Conservation (phyloP, 176 grass and related monocot species). For the Dactylis glomerata region DNA sequence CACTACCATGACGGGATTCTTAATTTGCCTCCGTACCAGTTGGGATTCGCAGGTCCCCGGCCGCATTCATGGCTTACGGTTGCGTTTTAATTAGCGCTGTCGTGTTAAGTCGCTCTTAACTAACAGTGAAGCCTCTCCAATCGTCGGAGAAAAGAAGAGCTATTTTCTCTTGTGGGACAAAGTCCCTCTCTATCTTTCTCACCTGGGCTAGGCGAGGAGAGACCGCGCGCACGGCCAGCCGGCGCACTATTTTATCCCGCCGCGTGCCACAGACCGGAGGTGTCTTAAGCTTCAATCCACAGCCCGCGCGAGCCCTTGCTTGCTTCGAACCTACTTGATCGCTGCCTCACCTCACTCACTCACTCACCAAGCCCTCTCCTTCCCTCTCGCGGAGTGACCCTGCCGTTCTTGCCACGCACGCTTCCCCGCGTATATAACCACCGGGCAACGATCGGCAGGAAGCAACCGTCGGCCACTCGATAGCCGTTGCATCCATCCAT, state of each 20-base stretch:
- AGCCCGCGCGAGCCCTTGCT: conserved; percentile 24
- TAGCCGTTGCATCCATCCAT: conserved; percentile 12
- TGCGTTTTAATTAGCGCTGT: not conserved
- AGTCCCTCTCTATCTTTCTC: not conserved
- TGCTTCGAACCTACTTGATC: conserved; percentile 89
- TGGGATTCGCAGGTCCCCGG: not conserved
- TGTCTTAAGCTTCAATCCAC: conserved; percentile 85
- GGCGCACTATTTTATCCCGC: conserved; percentile 41
- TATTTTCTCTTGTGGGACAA: not conserved
- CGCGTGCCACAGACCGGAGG: conserved; percentile 21
- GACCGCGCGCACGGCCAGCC: no score
- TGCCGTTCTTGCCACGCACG: conserved; percentile 52
- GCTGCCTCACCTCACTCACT: conserved; percentile 44
- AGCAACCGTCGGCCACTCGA: not conserved
- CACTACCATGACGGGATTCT: not conserved
- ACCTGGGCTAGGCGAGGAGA: no score
- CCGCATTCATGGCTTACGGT: conserved; percentile 11
- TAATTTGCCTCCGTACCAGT: conserved; percentile 9
- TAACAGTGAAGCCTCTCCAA: not conserved
- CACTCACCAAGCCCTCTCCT: not conserved
- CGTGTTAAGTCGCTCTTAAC: not conserved
- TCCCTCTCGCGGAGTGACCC: not conserved
- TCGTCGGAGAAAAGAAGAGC: not conserved
- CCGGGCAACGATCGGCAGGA: not conserved
- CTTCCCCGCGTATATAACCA: conserved; percentile 31